Conservation (phyloP, 75 land plant species). For the Sequoia sempervirens region DNA sequence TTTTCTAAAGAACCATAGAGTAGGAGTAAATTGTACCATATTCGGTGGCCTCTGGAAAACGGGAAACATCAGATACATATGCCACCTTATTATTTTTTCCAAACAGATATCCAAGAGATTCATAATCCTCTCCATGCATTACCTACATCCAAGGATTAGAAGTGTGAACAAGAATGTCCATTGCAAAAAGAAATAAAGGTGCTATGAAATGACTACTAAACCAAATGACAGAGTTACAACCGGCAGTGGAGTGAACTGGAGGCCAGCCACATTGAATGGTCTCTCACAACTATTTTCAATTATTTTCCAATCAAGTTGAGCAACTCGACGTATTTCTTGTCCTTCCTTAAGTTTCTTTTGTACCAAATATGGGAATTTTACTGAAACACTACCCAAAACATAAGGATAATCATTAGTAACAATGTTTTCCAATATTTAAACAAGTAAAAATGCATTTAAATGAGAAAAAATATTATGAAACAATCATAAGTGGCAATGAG, state of each 20-base stretch:
- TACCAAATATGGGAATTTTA: constrained; percentile 85
- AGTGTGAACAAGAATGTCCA: not conserved
- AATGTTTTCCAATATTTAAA: not conserved
- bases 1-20: constrained; percentile 9
- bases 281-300: constrained; percentile 55
- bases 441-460: not conserved
- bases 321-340: constrained; percentile 89
- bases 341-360: constrained; percentile 74
- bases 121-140: constrained; percentile 98
- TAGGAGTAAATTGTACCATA: constrained; percentile 29
- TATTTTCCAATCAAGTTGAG: constrained; percentile 88
- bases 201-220: not conserved
- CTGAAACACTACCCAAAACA: constrained; percentile 49
- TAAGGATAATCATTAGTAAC: not conserved
- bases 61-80: constrained; percentile 96
- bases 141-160: constrained; percentile 44
- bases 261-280: constrained; percentile 70
- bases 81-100: constrained; percentile 75
- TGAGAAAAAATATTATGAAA: not conserved
- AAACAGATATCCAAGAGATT: constrained; percentile 88
- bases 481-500: not conserved
- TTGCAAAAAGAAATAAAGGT: not conserved
- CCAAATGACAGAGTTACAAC: constrained; percentile 20
- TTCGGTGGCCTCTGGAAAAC: constrained; percentile 69
- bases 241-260: constrained; percentile 85